Percentiles rank a stretch among this genome's conserved stretches.
phyloP scores from a whole-genome alignment of 148 eudicot species.

The Nepenthes gracilis region DNA sequence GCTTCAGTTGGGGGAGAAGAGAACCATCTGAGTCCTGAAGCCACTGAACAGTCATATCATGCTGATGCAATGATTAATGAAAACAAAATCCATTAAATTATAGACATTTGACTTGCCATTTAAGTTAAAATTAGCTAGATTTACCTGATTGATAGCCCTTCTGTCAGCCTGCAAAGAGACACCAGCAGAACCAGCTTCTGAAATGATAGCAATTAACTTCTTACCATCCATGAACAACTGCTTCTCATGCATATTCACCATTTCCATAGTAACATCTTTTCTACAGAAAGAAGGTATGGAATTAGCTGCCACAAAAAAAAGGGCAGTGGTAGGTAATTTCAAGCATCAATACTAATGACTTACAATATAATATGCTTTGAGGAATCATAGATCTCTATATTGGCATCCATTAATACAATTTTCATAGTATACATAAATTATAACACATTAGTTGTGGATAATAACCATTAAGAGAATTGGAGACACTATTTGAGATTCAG shows the following conservation, averaged over 20 bases:
- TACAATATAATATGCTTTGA: too few species aligned
- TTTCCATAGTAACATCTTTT: conserved; percentile 92
- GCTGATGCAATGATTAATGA: too few species aligned
- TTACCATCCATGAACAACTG: conserved; percentile 87
- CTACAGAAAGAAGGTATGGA: conserved; percentile 25
- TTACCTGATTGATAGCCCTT: conserved; percentile 92
- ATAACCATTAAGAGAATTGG: too few species aligned
- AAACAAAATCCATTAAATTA: not conserved
- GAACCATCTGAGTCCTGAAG: too few species aligned
- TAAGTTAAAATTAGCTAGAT: not conserved
- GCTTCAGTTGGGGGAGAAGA: not conserved
- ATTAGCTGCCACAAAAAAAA: conserved; percentile 5
- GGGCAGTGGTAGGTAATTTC: too few species aligned
- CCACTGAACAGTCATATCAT: too few species aligned
- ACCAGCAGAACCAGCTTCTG: conserved; percentile 99
- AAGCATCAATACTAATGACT: too few species aligned
- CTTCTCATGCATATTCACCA: conserved; percentile 99
- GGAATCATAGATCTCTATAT: too few species aligned
- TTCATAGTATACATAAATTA: too few species aligned
- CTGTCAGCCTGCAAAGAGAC: conserved; percentile 98
- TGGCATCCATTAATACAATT: too few species aligned
- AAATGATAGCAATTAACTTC: conserved; percentile 83
- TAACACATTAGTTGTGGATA: too few species aligned
- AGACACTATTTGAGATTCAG: too few species aligned
- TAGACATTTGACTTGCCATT: not conserved